These are phyloP conservation scores for Cladosporium colombiae DNA, from an alignment of 2,329 filamentous ascomycete species.

Conservation along the genomic window DNA sequence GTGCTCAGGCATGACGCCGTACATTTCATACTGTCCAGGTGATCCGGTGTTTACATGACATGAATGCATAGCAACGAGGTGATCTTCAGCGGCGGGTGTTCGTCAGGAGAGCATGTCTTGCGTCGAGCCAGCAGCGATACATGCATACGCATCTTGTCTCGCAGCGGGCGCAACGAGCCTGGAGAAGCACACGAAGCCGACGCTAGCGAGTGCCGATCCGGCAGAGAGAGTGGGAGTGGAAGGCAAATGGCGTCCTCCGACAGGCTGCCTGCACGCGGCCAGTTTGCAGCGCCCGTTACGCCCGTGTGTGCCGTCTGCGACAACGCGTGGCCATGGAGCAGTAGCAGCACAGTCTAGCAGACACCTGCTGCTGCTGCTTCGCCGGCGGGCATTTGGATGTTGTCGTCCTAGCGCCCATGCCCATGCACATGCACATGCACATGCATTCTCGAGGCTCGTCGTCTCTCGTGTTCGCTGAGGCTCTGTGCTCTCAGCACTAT, in stretches of 20 bases:
- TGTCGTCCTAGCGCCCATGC: neutral
- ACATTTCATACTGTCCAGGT: neutral
- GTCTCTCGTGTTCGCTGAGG: neutral
- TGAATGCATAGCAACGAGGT: neutral
- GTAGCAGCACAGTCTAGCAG: neutral
- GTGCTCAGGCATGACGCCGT: neutral
- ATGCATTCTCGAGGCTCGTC: neutral
- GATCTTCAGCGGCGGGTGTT: constrained; percentile 2
- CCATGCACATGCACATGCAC: neutral
- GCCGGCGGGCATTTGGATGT: neutral
- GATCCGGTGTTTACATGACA: neutral
- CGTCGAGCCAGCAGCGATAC: neutral
- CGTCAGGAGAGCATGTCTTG: constrained; percentile 8
- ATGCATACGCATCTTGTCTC: neutral
- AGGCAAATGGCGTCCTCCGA: neutral
- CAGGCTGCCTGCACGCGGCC: neutral
- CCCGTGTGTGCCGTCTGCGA: neutral
- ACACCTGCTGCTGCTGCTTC: neutral
- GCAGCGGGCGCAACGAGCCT: neutral
- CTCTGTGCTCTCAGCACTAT: constrained; percentile 8
- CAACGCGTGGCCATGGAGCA: constrained; percentile 5
- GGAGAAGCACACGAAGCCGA: neutral
- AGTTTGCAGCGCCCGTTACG: neutral
- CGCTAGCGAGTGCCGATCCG: constrained; percentile 10
- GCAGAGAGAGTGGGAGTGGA: neutral